Base-by-base conservation (phyloP, 805 yeast genomes). In the Yarrowia sp. region DNA sequence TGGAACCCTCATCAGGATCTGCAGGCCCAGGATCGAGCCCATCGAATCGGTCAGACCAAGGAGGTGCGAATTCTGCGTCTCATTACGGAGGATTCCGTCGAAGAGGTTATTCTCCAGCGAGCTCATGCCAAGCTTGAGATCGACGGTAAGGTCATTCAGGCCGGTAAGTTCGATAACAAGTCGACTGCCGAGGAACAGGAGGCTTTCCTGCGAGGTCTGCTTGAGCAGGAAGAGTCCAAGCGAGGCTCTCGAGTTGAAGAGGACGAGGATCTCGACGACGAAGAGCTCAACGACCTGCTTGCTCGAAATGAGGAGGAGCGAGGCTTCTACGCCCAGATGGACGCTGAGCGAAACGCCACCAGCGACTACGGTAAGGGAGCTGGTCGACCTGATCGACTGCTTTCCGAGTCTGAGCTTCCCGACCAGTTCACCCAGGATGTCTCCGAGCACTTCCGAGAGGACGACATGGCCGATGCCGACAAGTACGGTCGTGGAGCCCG, bases 1-100 rank as follows among this genome's bases (percentile, higher is more conserved):
- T 94, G 99, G 99, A 94, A 94, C 79, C 99, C 99, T 3, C 98
- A 94, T 82, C 98, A 95, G 79, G 99, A 94, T 85, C 86, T 94
- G 78, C 99, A 94, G 81, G 98, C 98, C 2, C 98, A 95, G 81
- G 99, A 94, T 80, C 89, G 99, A 81, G 98, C 98, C 0, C 99
- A 94, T 80, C 87, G 99, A 81, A 94, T 94, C 79, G 99, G 99
- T 53, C 99, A 94, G 76, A 94, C 96, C 79, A 93, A 94, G 78
- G 98, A 95, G 78, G 99, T 94, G 61, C 84, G 98, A 75, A 94
- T 94, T 73, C 82, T 95, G 75, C 86, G 99, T 75, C 83, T 94
- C 72, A 94, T 94, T 71, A 92, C 98, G 0, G 91, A 89, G 71
- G 94, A 92, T 75, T 91, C 98, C 0, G 94, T 94, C 15, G 99